Conservation (phyloP, 192 early-diverging fungal genomes). For the Coemansia sp. region DNA sequence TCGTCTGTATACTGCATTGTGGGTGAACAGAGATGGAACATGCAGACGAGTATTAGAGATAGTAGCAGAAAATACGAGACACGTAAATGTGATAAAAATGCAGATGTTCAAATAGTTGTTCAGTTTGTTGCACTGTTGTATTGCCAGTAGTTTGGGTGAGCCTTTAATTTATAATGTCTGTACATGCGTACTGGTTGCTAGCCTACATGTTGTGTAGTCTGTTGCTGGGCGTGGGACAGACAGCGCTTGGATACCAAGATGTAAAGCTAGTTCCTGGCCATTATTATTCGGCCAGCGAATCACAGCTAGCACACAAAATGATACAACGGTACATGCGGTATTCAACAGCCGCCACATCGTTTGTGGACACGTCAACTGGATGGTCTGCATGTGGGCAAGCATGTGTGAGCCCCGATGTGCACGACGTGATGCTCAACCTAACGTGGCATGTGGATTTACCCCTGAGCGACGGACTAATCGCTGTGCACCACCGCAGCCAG, state of each 20-base stretch:
- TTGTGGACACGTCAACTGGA: constrained; percentile 36
- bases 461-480: constrained; percentile 43
- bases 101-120: too few species aligned
- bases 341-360: constrained; percentile 46
- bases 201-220: neutral
- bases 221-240: neutral
- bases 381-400: constrained; percentile 45
- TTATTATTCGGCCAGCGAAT: constrained; percentile 28
- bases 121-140: too few species aligned
- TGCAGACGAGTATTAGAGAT: too few species aligned
- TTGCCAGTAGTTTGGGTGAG: too few species aligned
- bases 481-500: constrained; percentile 22
- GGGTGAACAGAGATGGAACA: too few species aligned
- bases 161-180: too few species aligned
- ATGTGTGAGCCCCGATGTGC: constrained; percentile 43
- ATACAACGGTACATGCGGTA: constrained; percentile 53
- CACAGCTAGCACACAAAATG: constrained; percentile 21
- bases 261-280: constrained; percentile 27
- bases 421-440: constrained; percentile 36
- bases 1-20: too few species aligned
- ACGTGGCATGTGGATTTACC: constrained; percentile 45
- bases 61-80: too few species aligned
- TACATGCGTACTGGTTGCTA: neutral
- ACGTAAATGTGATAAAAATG: too few species aligned
- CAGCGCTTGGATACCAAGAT: constrained; percentile 15